phyloP scores from a whole-genome alignment of 257 asterid species.

The Solanum pennellii region DNA sequence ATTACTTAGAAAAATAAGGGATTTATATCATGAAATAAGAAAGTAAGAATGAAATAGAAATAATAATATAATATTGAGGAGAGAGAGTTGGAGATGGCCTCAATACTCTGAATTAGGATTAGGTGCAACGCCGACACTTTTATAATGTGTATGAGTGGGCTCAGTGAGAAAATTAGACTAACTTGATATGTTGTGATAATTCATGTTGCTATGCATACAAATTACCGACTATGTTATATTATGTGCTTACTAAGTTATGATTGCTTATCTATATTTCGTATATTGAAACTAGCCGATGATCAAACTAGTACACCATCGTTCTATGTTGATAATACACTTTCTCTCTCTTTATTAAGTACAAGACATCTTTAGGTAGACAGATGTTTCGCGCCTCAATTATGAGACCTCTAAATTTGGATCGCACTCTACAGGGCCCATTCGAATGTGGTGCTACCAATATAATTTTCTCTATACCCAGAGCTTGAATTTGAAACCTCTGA shows the following conservation, averaged over 20 bases:
- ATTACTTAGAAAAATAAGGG: too few relatives aligned
- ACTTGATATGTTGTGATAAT: background rate
- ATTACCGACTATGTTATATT: background rate
- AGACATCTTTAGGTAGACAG: background rate
- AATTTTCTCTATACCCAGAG: too few relatives aligned
- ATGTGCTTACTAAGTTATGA: background rate
- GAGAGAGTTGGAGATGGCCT: too few relatives aligned
- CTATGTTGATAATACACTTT: background rate
- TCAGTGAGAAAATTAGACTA: background rate
- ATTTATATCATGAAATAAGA: too few relatives aligned
- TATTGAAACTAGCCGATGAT: background rate
- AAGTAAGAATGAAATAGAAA: too few relatives aligned
- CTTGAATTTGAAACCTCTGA: too few relatives aligned
- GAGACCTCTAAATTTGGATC: background rate
- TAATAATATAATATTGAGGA: too few relatives aligned
- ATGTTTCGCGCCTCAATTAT: background rate
- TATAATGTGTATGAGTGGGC: background rate
- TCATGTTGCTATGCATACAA: background rate
- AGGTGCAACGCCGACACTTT: background rate
- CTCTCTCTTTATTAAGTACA: background rate
- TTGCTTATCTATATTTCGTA: background rate
- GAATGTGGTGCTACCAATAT: too few relatives aligned
- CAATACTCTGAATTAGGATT: background rate
- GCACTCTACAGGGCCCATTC: too few relatives aligned
- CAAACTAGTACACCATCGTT: background rate